These are phyloP conservation scores for Aspergillus pseudonomiae DNA, from an alignment of 2,329 filamentous ascomycete genomes.

Conservation along the genomic window DNA sequence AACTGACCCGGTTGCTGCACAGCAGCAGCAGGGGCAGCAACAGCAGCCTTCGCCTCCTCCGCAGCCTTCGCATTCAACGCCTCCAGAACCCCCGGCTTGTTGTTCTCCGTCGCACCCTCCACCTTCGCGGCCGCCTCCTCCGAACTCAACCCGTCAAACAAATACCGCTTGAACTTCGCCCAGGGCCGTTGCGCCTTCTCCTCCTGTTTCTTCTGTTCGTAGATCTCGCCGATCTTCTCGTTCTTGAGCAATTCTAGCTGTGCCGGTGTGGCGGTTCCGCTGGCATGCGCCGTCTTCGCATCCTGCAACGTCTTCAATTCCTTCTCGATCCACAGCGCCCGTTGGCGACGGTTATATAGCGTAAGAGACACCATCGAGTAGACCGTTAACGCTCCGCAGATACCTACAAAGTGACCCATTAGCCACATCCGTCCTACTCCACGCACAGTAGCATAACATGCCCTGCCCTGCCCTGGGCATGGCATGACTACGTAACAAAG, in stretches of 20 bases:
- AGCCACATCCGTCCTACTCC: constrained; percentile 1
- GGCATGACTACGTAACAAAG: neutral
- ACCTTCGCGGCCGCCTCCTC: constrained; percentile 30
- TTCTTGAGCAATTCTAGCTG: constrained; percentile 49
- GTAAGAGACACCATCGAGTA: constrained; percentile 69
- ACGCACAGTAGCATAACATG: neutral
- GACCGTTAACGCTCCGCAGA: constrained; percentile 62
- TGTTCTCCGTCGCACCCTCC: constrained; percentile 15
- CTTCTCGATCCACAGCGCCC: constrained; percentile 62
- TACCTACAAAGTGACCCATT: constrained; percentile 45
- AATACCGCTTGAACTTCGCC: constrained; percentile 42
- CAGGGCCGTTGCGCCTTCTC: constrained; percentile 42
- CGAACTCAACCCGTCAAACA: constrained; percentile 43
- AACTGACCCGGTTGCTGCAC: constrained; percentile 29
- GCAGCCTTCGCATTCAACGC: constrained; percentile 40
- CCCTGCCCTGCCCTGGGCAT: neutral
- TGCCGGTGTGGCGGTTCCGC: constrained; percentile 43
- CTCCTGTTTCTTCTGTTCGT: constrained; percentile 43
- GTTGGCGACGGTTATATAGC: constrained; percentile 67
- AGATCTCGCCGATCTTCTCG: constrained; percentile 48
- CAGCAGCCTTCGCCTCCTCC: constrained; percentile 26
- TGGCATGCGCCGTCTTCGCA: constrained; percentile 46
- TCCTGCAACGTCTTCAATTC: constrained; percentile 47
- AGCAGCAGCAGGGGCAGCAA: constrained; percentile 10
- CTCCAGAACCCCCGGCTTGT: constrained; percentile 35